phyloP scores from a whole-genome alignment of 306 rosid genomes.

The Gillenia trifoliata region DNA sequence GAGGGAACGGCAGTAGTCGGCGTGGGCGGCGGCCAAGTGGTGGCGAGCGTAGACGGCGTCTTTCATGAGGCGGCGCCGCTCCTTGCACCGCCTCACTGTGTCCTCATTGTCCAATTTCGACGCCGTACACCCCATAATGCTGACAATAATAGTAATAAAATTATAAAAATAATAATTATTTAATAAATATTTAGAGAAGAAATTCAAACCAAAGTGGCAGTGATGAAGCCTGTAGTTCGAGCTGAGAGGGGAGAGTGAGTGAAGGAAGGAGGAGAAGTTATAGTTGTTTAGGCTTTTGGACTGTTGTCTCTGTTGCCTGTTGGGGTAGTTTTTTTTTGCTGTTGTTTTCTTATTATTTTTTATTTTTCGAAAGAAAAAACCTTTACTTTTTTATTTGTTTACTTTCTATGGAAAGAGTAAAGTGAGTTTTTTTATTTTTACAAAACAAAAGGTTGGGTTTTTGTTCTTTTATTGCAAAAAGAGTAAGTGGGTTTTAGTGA shows the following conservation, averaged over 20 bases:
- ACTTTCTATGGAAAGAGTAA: neutral
- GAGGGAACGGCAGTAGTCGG: constrained; percentile 92
- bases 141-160: neutral
- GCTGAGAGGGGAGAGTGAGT: no score
- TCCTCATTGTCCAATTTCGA: constrained; percentile 93
- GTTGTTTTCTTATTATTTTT: neutral
- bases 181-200: neutral
- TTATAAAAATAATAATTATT: no score
- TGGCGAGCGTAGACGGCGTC: constrained; percentile 80
- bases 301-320: neutral
- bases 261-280: neutral
- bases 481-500: no score
- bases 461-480: no score
- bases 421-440: neutral
- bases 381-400: no score
- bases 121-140: constrained; percentile 74
- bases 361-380: neutral
- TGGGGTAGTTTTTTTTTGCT: neutral
- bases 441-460: neutral
- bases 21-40: constrained; percentile 92
- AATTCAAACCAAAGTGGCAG: neutral
- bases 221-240: neutral
- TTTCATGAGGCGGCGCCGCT: constrained; percentile 89
- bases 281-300: neutral
- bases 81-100: constrained; percentile 88